Percentiles rank a stretch among this genome's conserved stretches.
Evolutionary conservation across 2,329 filamentous ascomycete species (phyloP).

Genomic region (Ascochyta lentis): DNA sequence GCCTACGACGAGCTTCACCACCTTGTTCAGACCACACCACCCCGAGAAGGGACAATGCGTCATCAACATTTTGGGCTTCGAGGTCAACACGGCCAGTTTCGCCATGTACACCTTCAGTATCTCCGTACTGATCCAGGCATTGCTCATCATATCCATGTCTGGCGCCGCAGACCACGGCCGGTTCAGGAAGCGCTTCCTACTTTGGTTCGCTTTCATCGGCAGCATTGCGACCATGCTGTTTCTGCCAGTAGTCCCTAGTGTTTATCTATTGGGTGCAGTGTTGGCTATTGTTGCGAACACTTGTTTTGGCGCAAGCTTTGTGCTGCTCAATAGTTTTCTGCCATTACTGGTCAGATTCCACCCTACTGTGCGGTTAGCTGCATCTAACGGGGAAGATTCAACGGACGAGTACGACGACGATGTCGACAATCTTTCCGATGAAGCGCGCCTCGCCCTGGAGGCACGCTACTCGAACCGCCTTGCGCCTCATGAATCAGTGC

Average conservation of each 20-base stretch:
- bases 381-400: conserved; percentile 27
- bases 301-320: conserved; percentile 93
- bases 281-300: conserved; percentile 91
- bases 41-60: conserved; percentile 70
- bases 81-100: conserved; percentile 95
- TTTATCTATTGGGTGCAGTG: conserved; percentile 82
- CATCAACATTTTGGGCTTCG: conserved; percentile 78
- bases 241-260: conserved; percentile 74
- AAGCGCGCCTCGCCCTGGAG: conserved; percentile 31
- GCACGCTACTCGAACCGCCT: conserved; percentile 38
- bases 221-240: conserved; percentile 87
- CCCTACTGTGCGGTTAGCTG: conserved; percentile 60
- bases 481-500: conserved; percentile 31
- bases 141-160: conserved; percentile 95
- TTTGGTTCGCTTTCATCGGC: conserved; percentile 84
- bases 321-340: conserved; percentile 92
- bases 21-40: conserved; percentile 30
- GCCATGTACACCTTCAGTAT: conserved; percentile 98
- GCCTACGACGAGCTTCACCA: conserved; percentile 26
- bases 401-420: conserved; percentile 42
- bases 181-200: conserved; percentile 85
- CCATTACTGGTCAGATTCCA: conserved; percentile 90
- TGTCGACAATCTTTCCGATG: conserved; percentile 22
- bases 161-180: conserved; percentile 90
- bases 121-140: conserved; percentile 85